These are phyloP conservation scores for Termitomyces bulborhizus DNA, from an alignment of 768 basidiomycete species.

Conservation along the genomic window DNA sequence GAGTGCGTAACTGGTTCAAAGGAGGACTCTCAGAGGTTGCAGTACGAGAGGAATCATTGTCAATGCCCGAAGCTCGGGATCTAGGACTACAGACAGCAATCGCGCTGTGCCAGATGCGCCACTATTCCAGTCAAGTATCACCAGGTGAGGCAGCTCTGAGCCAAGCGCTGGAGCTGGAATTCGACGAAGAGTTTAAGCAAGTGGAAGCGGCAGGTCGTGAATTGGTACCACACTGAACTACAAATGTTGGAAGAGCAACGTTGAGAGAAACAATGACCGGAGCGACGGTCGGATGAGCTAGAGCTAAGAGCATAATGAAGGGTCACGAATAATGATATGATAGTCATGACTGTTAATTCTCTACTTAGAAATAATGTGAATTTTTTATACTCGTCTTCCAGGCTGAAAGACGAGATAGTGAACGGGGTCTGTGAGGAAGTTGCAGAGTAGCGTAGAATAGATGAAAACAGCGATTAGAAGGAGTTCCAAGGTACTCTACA, in stretches of 20 bases:
- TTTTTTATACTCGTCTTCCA: too few species aligned
- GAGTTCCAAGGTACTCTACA: too few species aligned
- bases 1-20: constrained; percentile 1
- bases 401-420: too few species aligned
- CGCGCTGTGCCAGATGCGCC: constrained; percentile 3
- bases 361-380: too few species aligned
- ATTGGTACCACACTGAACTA: neutral
- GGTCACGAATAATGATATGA: too few species aligned
- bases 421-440: too few species aligned
- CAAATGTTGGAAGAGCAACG: neutral
- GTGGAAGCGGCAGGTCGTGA: neutral
- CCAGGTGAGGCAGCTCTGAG: neutral
- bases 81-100: constrained; percentile 6
- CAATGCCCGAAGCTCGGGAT: neutral
- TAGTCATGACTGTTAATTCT: too few species aligned
- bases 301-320: too few species aligned
- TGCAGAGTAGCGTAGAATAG: too few species aligned
- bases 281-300: neutral
- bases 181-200: neutral
- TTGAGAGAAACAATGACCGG: neutral
- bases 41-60: neutral
- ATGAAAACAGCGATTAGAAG: too few species aligned
- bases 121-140: neutral
- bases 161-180: neutral
- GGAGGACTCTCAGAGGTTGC: constrained; percentile 1